Base-by-base conservation (phyloP, 2,329 filamentous ascomycete species). In the Calonectria pseudoturangicola region DNA sequence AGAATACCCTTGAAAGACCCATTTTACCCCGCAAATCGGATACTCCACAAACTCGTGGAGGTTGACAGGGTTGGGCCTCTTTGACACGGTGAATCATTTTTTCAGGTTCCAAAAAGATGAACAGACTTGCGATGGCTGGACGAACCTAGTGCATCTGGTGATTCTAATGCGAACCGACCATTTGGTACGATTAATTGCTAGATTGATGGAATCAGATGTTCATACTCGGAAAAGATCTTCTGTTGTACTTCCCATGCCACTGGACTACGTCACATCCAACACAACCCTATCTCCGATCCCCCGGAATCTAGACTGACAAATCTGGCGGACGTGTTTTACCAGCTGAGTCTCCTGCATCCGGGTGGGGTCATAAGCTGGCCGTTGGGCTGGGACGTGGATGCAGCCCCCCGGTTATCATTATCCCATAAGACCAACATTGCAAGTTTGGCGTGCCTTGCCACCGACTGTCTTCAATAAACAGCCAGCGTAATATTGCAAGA, bases 241-340 rank as follows among this genome's bases (percentile, higher is more conserved):
- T 41, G 1, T 6, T 27, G 16, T 6, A 21, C 10, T 18, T 16
- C 15, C 36, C 25, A 12, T 18, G 10, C 21, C 13, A 12, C 12
- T 8, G 54, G 39, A 16, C 54, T 36, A 18, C 15, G 54, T 41
- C 33, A n/a, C 21, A 60, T 60, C 33, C 13, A 41, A 41, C 4
- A 60, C 21, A 12, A 60, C 54, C 25, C 54, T 27, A 43, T 60
- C 54, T 60, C 54, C 54, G 54, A 60, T 60, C 54, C 12, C 7
- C 36, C 21, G 39, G 33, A 27, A 25, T 4, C 1, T 33, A 70
- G 25, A 48, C 39, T 16, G 50, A 70, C 12, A 58, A 30, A 27
- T 16, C n/a, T 36, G 18, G 25, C 68, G 68, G 68, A 62, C 68
- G 43, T 71, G 18, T 60, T 66, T 71, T 66, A n/a, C 62, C 68